Evolutionary conservation across 2,329 filamentous ascomycete genomes (phyloP).

Genomic region (Chaetomiaceae sp.): DNA sequence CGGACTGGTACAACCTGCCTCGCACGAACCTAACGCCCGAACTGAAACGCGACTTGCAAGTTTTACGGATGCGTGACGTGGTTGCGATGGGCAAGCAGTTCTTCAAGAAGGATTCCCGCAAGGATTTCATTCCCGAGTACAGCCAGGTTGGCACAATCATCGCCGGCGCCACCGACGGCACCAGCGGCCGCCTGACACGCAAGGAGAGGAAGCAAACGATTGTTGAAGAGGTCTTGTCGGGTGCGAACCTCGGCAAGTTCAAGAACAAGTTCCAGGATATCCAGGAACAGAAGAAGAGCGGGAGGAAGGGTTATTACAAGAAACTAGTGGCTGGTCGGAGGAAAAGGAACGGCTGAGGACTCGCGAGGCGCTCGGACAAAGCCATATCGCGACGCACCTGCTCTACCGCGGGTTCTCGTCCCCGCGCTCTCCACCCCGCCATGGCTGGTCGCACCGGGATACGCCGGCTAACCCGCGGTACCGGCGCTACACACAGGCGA

Average conservation of each 20-base stretch:
- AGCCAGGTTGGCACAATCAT: conserved; percentile 86
- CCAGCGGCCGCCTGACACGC: conserved; percentile 71
- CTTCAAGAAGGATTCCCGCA: conserved; percentile 79
- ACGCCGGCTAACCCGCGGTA: no score
- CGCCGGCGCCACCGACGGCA: conserved; percentile 83
- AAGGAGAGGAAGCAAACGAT: conserved; percentile 85
- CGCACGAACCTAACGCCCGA: conserved; percentile 77
- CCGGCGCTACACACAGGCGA: no score
- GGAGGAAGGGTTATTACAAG: conserved; percentile 86
- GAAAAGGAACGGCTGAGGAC: conserved; percentile 21
- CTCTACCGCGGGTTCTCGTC: no score
- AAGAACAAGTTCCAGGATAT: conserved; percentile 84
- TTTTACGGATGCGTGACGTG: conserved; percentile 82
- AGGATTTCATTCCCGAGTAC: conserved; percentile 67
- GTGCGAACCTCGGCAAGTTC: conserved; percentile 64
- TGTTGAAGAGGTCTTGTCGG: conserved; percentile 74
- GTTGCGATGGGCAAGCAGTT: conserved; percentile 76
- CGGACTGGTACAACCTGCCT: conserved; percentile 82
- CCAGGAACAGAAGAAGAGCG: conserved; percentile 73
- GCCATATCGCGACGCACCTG: no score
- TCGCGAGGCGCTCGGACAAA: background rate
- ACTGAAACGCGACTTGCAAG: conserved; percentile 81
- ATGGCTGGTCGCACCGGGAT: no score
- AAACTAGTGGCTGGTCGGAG: conserved; percentile 51
- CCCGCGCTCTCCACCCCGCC: no score